Conservation (phyloP, 495 filamentous ascomycete genomes). For the Tetracladium marchalianum region DNA sequence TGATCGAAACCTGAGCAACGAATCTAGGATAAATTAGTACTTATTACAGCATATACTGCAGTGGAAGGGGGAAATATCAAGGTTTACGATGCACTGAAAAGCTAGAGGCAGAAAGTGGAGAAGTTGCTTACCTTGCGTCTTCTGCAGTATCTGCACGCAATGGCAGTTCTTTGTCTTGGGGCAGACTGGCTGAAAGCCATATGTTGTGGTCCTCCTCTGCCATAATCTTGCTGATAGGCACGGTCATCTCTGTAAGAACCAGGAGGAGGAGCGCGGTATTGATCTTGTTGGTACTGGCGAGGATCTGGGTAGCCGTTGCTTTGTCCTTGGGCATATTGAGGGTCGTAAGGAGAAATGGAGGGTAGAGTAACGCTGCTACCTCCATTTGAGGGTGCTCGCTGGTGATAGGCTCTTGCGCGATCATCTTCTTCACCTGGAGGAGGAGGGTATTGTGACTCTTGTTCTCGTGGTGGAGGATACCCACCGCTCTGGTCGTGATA, state of each 20-base stretch:
- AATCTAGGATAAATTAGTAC: constrained; percentile 40
- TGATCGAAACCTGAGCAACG: constrained; percentile 76
- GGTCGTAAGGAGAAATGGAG: constrained; percentile 19
- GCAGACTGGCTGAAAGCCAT: constrained; percentile 43
- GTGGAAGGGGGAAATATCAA: constrained; percentile 1
- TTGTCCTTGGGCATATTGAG: constrained; percentile 10
- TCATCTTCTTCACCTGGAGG: constrained; percentile 37
- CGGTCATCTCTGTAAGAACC: constrained; percentile 13
- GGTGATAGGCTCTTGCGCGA: constrained; percentile 26
- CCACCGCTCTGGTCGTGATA: constrained; percentile 22
- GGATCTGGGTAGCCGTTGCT: constrained; percentile 15
- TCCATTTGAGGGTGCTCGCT: constrained; percentile 13
- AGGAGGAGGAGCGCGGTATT: constrained; percentile 7
- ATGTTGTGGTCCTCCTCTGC: constrained; percentile 12
- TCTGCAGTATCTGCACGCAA: constrained; percentile 77
- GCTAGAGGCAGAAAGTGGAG: neutral
- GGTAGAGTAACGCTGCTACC: constrained; percentile 17
- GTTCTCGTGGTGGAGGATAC: constrained; percentile 1
- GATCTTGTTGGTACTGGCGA: constrained; percentile 11
- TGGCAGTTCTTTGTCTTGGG: constrained; percentile 70
- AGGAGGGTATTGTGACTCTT: constrained; percentile 37
- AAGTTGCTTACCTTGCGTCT: constrained; percentile 60
- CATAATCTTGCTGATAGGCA: constrained; percentile 17
- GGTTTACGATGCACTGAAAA: neutral
- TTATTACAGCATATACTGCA: neutral